phyloP scores from a whole-genome alignment of 2,329 filamentous ascomycete species.

The Scedosporium minutisporum region DNA sequence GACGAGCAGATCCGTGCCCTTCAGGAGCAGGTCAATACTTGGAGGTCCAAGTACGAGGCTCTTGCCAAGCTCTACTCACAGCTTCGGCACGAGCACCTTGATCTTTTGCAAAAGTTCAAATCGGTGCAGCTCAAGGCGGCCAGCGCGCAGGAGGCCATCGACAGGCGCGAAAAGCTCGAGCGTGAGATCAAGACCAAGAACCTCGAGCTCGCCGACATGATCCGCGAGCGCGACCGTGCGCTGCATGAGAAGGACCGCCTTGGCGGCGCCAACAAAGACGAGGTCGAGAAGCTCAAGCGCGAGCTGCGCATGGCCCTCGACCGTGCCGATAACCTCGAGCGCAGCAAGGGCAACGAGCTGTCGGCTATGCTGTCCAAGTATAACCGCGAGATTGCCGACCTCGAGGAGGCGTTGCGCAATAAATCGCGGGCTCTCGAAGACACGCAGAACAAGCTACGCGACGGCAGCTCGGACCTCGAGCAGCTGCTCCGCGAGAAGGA shows the following conservation, averaged over 20 bases:
- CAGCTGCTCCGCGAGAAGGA: slow-evolving; percentile 84
- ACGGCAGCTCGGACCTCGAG: slow-evolving; percentile 79
- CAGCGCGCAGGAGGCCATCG: slow-evolving; percentile 93
- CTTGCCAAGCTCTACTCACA: slow-evolving; percentile 96
- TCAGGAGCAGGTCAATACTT: slow-evolving; percentile 96
- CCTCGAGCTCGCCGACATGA: slow-evolving; percentile 97
- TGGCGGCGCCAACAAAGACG: slow-evolving; percentile 81
- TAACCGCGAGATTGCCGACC: slow-evolving; percentile 92
- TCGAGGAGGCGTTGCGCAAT: slow-evolving; percentile 82
- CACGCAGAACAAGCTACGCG: slow-evolving; percentile 63
- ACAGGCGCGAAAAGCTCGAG: slow-evolving; percentile 87
- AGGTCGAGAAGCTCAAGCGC: slow-evolving; percentile 86
- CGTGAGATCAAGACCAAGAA: slow-evolving; percentile 99
- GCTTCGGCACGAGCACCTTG: slow-evolving; percentile 86
- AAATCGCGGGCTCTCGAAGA: slow-evolving; percentile 86
- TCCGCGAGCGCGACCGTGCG: slow-evolving; percentile 86
- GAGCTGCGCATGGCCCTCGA: slow-evolving; percentile 89
- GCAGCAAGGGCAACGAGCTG: slow-evolving; percentile 87
- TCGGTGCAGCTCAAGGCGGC: slow-evolving; percentile 90
- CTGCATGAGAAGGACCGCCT: slow-evolving; percentile 85
- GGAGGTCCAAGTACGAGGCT: slow-evolving; percentile 94
- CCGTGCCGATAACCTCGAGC: slow-evolving; percentile 82
- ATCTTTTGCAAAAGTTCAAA: slow-evolving; percentile 94
- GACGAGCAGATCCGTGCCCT: slow-evolving; percentile 89
- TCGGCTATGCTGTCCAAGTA: slow-evolving; percentile 92